A percentile compares a stretch with the other conserved stretches of the same genome.
phyloP scores from a whole-genome alignment of 352 stramenopile species.

The Blastocystis sp. region DNA sequence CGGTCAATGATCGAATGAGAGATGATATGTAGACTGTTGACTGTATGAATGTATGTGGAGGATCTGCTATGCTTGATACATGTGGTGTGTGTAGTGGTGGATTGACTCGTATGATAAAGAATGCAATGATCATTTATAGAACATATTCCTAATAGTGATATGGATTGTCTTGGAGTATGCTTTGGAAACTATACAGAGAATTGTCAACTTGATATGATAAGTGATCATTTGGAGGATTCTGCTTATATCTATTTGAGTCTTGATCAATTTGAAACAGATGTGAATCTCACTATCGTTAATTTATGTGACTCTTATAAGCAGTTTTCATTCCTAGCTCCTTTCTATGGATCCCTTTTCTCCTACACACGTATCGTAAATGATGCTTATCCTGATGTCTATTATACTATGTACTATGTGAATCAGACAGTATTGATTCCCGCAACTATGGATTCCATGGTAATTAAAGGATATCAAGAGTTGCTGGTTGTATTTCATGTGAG shows the following conservation, averaged over 20 bases:
- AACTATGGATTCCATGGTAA: not conserved
- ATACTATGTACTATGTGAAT: not conserved
- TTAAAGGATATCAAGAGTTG: not conserved
- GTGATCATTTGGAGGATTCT: too few species aligned
- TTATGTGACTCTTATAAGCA: not conserved
- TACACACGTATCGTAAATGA: not conserved
- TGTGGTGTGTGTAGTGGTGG: constrained; percentile 50
- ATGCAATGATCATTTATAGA: not conserved
- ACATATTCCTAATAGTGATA: constrained; percentile 9
- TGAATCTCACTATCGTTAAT: not conserved
- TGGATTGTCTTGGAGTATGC: constrained; percentile 6
- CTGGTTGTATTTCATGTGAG: not conserved
- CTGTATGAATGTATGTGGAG: constrained; percentile 6
- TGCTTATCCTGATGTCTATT: not conserved
- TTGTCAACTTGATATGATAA: too few species aligned
- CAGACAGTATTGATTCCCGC: not conserved
- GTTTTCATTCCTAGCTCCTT: not conserved
- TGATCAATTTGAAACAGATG: too few species aligned
- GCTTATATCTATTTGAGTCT: too few species aligned
- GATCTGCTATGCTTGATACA: not conserved
- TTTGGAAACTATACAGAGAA: not conserved
- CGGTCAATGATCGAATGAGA: too few species aligned
- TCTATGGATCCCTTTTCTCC: not conserved
- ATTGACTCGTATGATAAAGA: not conserved
- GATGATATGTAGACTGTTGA: not conserved